These are phyloP conservation scores for Fusarium oxysporum DNA, from an alignment of 2,329 filamentous ascomycete genomes.

Conservation along the genomic window DNA sequence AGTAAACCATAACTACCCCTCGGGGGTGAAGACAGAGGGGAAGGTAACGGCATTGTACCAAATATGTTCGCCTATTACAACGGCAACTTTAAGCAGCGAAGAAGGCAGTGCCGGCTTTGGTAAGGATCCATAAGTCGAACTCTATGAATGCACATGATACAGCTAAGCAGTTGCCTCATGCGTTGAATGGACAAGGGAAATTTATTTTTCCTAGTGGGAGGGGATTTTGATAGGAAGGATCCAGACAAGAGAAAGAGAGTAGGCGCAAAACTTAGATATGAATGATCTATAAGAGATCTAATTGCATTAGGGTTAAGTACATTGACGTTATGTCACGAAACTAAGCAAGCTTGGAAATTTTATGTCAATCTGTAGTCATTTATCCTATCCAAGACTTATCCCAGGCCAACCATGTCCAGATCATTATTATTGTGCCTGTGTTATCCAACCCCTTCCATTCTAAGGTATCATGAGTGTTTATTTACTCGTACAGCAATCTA, in stretches of 20 bases:
- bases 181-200: no score
- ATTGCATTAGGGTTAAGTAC: neutral
- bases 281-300: rapidly evolving
- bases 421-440: constrained; percentile 20
- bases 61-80: no score
- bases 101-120: no score
- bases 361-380: constrained; percentile 13
- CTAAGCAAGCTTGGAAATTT: neutral
- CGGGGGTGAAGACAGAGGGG: no score
- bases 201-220: no score
- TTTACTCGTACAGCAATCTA: neutral
- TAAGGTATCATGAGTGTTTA: neutral
- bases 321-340: neutral
- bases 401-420: constrained; percentile 8
- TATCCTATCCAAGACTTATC: constrained; percentile 25
- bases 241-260: neutral
- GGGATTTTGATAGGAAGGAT: no score
- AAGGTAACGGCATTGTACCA: no score
- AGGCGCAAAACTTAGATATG: neutral
- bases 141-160: no score
- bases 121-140: no score
- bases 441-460: neutral
- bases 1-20: no score
- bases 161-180: no score
- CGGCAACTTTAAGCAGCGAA: no score